A percentile compares a stretch with the other conserved stretches of the same genome.
Conservation (phyloP, 202 grass and related monocot species). For the Panicum hallii region DNA sequence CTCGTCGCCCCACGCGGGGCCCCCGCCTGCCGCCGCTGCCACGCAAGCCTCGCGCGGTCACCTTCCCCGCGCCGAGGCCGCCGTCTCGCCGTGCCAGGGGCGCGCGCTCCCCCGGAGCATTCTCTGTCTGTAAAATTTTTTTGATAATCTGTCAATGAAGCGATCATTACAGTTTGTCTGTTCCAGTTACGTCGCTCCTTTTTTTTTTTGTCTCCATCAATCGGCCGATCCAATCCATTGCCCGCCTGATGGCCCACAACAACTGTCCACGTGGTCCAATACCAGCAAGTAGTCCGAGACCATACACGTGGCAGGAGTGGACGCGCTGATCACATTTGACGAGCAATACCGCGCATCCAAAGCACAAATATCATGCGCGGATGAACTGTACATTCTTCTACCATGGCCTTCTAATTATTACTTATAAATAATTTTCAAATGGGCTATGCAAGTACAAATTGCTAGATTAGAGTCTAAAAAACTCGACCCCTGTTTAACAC, state of each 20-base stretch:
- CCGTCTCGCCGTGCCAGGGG: no score
- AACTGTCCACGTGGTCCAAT: conserved; percentile 44
- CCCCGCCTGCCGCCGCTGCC: no score
- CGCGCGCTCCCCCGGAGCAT: no score
- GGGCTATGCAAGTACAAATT: background rate
- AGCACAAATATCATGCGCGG: background rate
- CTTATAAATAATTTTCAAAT: background rate
- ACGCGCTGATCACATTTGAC: background rate
- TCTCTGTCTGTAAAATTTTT: no score
- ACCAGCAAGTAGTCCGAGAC: background rate
- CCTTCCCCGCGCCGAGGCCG: no score
- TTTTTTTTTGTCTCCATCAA: background rate
- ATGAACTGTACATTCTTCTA: background rate
- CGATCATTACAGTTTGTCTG: no score
- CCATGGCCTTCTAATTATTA: background rate
- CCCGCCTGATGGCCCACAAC: background rate
- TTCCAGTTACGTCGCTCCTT: no score
- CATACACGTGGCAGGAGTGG: background rate
- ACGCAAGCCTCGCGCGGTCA: no score
- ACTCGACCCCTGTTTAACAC: no score
- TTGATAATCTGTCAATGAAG: no score
- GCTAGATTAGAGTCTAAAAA: no score
- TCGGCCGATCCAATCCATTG: background rate
- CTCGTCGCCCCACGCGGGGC: no score
- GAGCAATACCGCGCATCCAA: background rate